A percentile compares a stretch with the other conserved stretches of the same genome.
phyloP scores from a whole-genome alignment of 2,329 filamentous ascomycete genomes.

The Diaporthe australafricana region DNA sequence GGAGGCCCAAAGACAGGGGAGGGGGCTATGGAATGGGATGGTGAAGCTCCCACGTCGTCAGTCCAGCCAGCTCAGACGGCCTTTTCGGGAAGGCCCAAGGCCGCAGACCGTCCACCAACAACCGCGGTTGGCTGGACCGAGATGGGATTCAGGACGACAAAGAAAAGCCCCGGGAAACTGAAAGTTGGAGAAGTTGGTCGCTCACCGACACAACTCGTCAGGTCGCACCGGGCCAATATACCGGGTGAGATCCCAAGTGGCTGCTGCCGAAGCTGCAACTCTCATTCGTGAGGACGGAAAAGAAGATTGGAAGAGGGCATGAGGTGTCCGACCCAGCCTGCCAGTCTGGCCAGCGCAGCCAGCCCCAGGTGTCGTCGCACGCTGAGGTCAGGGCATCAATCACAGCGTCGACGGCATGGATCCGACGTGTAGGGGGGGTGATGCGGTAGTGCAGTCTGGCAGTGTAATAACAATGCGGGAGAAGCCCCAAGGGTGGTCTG shows the following conservation, averaged over 20 bases:
- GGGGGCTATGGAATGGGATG: background rate
- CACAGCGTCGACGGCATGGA: conserved; percentile 9
- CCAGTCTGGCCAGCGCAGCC: background rate
- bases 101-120: conserved; percentile 2
- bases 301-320: background rate
- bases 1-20: background rate
- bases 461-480: conserved; percentile 2
- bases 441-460: no score
- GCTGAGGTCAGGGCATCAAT: conserved; percentile 12
- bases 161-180: background rate
- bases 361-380: conserved; percentile 1
- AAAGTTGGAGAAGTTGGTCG: conserved; percentile 30
- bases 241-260: conserved; percentile 21
- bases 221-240: conserved; percentile 21
- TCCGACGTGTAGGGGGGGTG: background rate
- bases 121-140: background rate
- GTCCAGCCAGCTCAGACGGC: background rate
- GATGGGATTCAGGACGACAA: background rate
- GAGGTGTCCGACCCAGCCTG: background rate
- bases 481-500: conserved; percentile 12
- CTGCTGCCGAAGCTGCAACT: conserved; percentile 23
- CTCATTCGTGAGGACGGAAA: conserved; percentile 20
- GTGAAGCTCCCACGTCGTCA: conserved; percentile 15
- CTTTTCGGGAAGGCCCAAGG: background rate
- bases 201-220: conserved; percentile 31